phyloP scores from a whole-genome alignment of 257 asterid species.

The Solanum lycopersicoides region DNA sequence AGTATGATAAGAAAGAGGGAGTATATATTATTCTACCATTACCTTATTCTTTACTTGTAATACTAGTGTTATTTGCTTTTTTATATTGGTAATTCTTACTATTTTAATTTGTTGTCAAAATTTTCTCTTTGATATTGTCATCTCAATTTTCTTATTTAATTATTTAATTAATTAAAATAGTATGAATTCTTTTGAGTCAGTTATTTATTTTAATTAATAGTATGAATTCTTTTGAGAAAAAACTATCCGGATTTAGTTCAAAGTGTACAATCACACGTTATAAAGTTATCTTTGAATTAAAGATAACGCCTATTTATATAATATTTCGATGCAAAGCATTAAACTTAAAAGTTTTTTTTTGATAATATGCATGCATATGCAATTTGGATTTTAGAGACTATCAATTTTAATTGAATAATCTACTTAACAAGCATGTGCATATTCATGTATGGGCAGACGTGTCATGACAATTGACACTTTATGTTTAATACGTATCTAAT shows the following conservation, averaged over 20 bases:
- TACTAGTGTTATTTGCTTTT: no score
- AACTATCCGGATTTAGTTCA: not conserved
- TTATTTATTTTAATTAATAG: no score
- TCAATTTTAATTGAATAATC: not conserved
- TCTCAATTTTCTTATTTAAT: not conserved
- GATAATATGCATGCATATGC: not conserved
- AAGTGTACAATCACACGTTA: not conserved
- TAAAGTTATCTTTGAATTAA: not conserved
- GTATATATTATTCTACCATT: not conserved
- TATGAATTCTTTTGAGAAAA: no score
- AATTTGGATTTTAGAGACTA: not conserved
- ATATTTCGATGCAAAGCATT: no score
- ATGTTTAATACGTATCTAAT: not conserved
- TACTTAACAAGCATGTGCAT: not conserved
- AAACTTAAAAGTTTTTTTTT: no score
- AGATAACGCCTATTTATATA: not conserved
- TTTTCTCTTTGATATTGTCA: no score
- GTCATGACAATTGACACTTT: not conserved
- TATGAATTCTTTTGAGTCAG: no score
- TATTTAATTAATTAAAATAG: no score
- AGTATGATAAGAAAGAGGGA: no score
- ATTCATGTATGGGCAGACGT: not conserved
- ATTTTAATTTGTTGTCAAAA: no score
- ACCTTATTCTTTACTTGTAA: not conserved
- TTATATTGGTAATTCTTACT: not conserved